These are phyloP conservation scores for Candida gorgasii DNA, from an alignment of 805 yeast species.

Conservation along the genomic window DNA sequence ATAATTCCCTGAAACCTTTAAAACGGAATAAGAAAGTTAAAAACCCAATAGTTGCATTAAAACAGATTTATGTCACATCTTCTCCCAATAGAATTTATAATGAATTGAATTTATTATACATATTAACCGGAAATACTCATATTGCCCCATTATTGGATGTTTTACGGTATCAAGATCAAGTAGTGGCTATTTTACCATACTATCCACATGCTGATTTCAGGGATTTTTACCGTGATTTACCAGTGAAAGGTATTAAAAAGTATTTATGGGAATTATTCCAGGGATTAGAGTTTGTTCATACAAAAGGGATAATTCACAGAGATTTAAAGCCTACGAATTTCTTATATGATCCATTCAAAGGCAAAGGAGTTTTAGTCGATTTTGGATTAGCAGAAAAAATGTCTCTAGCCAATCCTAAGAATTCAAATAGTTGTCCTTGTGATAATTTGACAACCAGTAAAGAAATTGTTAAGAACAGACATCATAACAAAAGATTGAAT, in stretches of 20 bases:
- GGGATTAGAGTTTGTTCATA: slow-evolving; percentile 65
- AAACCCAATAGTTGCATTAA: slow-evolving; percentile 74
- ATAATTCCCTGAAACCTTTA: slow-evolving; percentile 16
- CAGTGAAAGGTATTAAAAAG: slow-evolving; percentile 73
- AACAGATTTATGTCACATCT: slow-evolving; percentile 91
- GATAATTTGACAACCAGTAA: slow-evolving; percentile 17
- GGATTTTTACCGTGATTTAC: slow-evolving; percentile 77
- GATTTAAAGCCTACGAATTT: slow-evolving; percentile 62
- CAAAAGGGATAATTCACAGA: slow-evolving; percentile 42
- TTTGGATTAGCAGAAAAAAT: slow-evolving; percentile 84
- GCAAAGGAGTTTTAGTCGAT: slow-evolving; percentile 83
- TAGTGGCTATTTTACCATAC: slow-evolving; percentile 88
- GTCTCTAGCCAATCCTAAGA: slow-evolving; percentile 11
- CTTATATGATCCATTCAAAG: slow-evolving; percentile 62
- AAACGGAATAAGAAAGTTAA: slow-evolving; percentile 21
- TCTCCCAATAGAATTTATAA: slow-evolving; percentile 90
- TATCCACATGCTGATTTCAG: slow-evolving; percentile 90
- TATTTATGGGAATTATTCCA: slow-evolving; percentile 79
- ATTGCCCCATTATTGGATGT: slow-evolving; percentile 93
- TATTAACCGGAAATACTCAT: slow-evolving; percentile 63
- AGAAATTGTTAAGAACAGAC: slow-evolving; percentile 13
- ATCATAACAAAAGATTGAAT: slow-evolving; percentile 26
- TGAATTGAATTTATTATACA: slow-evolving; percentile 77
- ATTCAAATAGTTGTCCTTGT: slow-evolving; percentile 57
- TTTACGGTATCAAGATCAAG: slow-evolving; percentile 84